Percentiles rank a stretch among this genome's conserved stretches.
Evolutionary conservation across 2,329 filamentous ascomycete genomes (phyloP).

Genomic region (Calonectria hawksworthii): DNA sequence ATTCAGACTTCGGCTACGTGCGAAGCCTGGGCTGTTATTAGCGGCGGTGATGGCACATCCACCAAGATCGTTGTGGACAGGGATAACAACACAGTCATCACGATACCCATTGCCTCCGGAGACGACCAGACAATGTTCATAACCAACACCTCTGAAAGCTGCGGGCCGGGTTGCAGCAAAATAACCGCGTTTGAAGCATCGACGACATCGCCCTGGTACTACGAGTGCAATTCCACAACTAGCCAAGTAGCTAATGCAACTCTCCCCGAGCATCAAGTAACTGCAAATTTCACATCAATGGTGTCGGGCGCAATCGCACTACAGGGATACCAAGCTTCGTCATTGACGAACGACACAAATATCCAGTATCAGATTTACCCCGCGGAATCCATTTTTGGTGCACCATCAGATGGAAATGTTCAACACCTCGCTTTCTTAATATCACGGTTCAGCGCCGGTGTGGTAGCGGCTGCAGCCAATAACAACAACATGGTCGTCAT

Average conservation of each 20-base stretch:
- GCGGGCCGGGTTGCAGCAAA: constrained; percentile 36
- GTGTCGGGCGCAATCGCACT: constrained; percentile 39
- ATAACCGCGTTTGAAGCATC: constrained; percentile 42
- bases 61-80: constrained; percentile 29
- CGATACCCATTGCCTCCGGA: constrained; percentile 29
- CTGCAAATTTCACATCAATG: constrained; percentile 33
- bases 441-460: constrained; percentile 53
- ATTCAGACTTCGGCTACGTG: constrained; percentile 28
- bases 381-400: constrained; percentile 55
- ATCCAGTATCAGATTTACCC: constrained; percentile 56
- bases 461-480: constrained; percentile 51
- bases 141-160: constrained; percentile 30
- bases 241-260: constrained; percentile 33
- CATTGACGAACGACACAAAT: background rate
- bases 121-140: constrained; percentile 40
- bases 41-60: constrained; percentile 33
- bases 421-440: constrained; percentile 53
- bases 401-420: constrained; percentile 46
- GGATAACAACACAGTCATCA: constrained; percentile 13
- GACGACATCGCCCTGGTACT: constrained; percentile 35
- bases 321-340: constrained; percentile 41
- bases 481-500: constrained; percentile 45
- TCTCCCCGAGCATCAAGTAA: constrained; percentile 33
- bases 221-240: constrained; percentile 40
- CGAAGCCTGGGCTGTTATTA: constrained; percentile 34